These are phyloP conservation scores for Elsinoe arachidis DNA, from an alignment of 2,329 filamentous ascomycete species.

Conservation along the genomic window DNA sequence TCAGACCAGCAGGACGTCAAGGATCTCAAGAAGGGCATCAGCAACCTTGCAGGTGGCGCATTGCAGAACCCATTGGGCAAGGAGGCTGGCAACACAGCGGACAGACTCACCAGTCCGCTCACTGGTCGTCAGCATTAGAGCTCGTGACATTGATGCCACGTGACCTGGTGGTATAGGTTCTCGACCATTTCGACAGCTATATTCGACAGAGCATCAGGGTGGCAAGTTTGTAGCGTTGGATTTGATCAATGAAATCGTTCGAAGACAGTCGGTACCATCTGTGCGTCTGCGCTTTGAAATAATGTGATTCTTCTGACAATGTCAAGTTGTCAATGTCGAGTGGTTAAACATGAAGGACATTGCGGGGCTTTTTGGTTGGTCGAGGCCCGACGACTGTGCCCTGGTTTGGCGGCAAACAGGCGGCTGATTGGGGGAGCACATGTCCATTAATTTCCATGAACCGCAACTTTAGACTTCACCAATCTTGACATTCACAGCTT, in stretches of 20 bases:
- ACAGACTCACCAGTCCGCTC: slow-evolving; percentile 15
- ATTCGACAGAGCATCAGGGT: background rate
- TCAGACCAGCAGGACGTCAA: slow-evolving; percentile 29
- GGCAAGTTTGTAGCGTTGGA: no score
- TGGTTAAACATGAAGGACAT: background rate
- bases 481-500: no score
- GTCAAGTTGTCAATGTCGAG: no score
- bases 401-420: background rate
- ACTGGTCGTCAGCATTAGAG: slow-evolving; percentile 15
- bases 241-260: no score
- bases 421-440: background rate
- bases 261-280: no score
- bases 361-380: background rate
- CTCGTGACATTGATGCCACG: background rate
- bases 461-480: no score
- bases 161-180: background rate
- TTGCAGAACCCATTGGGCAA: slow-evolving; percentile 32
- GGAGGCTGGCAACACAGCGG: slow-evolving; percentile 12
- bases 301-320: no score
- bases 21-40: slow-evolving; percentile 27
- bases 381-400: background rate
- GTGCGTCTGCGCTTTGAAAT: no score
- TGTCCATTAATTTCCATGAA: background rate
- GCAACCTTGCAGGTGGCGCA: slow-evolving; percentile 25
- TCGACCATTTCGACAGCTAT: background rate